Base-by-base conservation (phyloP, 345 rosid species). In the Syzygium aqueum region DNA sequence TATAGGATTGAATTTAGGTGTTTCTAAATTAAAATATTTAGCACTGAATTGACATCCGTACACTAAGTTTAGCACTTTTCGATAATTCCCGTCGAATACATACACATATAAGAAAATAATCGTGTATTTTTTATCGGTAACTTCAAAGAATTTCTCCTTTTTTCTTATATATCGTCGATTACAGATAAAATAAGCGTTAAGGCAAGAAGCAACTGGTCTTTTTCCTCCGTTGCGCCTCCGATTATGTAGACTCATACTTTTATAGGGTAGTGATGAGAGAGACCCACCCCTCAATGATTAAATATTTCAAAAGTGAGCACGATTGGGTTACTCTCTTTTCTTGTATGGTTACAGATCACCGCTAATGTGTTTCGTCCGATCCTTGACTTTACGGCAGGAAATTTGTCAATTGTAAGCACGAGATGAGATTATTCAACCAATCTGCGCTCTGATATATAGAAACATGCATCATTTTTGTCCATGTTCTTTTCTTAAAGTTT, bases 1-100 rank as follows among this genome's bases (percentile, higher is more conserved):
- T 28, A 16, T 16, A 33, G 11, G 12, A 0, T 8, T 0, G 0
- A 67, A 67, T 8, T 65, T 1, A 67, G 80, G 22, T 33, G 13
- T 33, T 1, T 30, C 12, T 33, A 2, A 50, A 50, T 50, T 50
- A 3, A 50, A 50, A 50, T 0, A 5, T 56, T 56, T 22, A 56
- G 1, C 0, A 23, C 4, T 56, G 27, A 22, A 22, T 3, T 22
- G 5, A 0, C 12, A 56, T 56, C 5, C 12, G 2, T 2, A 22
- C 1, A 56, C 8, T 21, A 53, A 7, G 1, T 53, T 21, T 5
- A 56, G 4, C 5, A 56, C 11, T 22, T 56, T 56, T 8, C 23
- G 23, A 17, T 7, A 3, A 17, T 22, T 56, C 17, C 21, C 27
- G 10, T 27, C 59, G 10, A 56, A 56, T 56, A 8, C 12, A 56